These are phyloP conservation scores for Neonothopanus nambi DNA, from an alignment of 1,284 basidiomycete genomes.

Conservation along the genomic window DNA sequence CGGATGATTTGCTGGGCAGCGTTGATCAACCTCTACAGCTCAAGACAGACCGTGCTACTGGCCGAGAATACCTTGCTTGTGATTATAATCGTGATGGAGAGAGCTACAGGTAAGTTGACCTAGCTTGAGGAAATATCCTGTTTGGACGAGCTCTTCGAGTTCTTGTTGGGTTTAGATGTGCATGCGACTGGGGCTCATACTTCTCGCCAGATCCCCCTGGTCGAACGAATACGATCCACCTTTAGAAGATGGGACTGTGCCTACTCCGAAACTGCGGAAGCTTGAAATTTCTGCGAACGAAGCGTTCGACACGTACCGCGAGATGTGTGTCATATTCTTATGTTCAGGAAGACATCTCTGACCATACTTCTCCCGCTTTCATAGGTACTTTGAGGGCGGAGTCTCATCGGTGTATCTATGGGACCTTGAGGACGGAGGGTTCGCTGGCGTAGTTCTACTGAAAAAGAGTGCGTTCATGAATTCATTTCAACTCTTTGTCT, in stretches of 20 bases:
- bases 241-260: conserved; percentile 84
- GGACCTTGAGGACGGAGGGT: conserved; percentile 95
- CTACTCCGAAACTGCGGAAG: conserved; percentile 83
- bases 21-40: conserved; percentile 95
- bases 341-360: neutral
- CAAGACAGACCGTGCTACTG: conserved; percentile 75
- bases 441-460: conserved; percentile 94
- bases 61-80: conserved; percentile 91
- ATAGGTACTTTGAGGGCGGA: conserved; percentile 96
- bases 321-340: conserved; percentile 66
- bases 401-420: conserved; percentile 98
- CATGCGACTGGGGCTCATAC: neutral
- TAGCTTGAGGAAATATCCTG: neutral
- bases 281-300: conserved; percentile 94
- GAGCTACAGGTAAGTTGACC: conserved; percentile 74
- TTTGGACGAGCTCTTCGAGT: neutral
- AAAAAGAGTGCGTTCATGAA: conserved; percentile 80
- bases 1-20: conserved; percentile 92
- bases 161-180: neutral
- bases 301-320: conserved; percentile 96
- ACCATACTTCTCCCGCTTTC: neutral
- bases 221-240: conserved; percentile 94
- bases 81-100: conserved; percentile 99
- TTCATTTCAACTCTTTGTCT: neutral
- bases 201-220: conserved; percentile 84